Conservation (phyloP, 768 basidiomycete genomes). For the Thelephora ganbajun region DNA sequence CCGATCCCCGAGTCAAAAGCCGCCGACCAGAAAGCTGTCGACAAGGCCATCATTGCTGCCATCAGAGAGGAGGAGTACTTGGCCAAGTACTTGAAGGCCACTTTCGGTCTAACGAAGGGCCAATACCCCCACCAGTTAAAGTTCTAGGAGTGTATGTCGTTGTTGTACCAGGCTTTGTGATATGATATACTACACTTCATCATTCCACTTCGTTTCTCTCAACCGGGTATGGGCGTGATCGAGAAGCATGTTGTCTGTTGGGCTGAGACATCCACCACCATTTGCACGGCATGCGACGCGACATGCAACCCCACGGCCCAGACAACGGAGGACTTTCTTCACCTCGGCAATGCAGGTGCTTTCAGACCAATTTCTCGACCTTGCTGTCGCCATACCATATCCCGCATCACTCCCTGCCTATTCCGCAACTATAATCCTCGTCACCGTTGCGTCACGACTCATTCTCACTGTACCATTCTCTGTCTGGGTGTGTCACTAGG, state of each 20-base stretch:
- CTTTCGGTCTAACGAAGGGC: slow-evolving; percentile 91
- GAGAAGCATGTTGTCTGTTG: slow-evolving; percentile 3
- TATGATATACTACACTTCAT: slow-evolving; percentile 24
- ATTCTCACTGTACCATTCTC: slow-evolving; percentile 52
- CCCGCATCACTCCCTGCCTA: slow-evolving; percentile 59
- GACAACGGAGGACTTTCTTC: slow-evolving; percentile 9
- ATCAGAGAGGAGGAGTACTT: slow-evolving; percentile 88
- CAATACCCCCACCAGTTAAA: slow-evolving; percentile 92
- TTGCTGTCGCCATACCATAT: slow-evolving; percentile 60
- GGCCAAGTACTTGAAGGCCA: slow-evolving; percentile 83
- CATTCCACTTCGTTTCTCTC: slow-evolving; percentile 15
- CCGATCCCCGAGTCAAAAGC: slow-evolving; percentile 78
- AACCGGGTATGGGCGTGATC: not conserved
- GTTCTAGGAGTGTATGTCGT: slow-evolving; percentile 35
- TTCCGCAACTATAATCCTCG: slow-evolving; percentile 60
- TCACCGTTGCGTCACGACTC: slow-evolving; percentile 47
- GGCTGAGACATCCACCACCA: slow-evolving; percentile 6
- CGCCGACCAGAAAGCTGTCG: slow-evolving; percentile 81
- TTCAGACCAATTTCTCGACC: slow-evolving; percentile 56
- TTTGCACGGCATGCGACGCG: slow-evolving; percentile 2
- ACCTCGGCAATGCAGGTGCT: slow-evolving; percentile 12
- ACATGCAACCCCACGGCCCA: not conserved
- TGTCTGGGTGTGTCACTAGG: slow-evolving; percentile 47
- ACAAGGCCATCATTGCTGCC: slow-evolving; percentile 64
- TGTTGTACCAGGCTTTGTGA: slow-evolving; percentile 9